Conservation (phyloP, 306 rosid genomes). For the Lathyrus tuberosus region DNA sequence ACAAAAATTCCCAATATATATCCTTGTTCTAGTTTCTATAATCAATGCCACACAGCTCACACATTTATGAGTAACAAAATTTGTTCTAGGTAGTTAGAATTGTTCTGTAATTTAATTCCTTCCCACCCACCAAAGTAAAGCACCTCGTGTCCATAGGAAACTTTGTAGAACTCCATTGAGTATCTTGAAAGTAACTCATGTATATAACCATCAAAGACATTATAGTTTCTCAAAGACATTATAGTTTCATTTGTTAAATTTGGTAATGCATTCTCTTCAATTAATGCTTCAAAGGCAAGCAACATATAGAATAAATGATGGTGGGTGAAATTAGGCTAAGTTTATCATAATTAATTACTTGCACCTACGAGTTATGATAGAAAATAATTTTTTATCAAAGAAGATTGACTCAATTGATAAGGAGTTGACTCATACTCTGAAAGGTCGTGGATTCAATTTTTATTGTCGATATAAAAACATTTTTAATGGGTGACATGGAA, state of each 20-base stretch:
- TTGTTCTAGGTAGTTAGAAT: slow-evolving; percentile 34
- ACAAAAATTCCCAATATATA: not conserved
- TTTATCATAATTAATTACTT: slow-evolving; percentile 15
- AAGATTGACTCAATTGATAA: too few relatives aligned
- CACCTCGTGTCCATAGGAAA: not conserved
- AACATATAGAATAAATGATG: slow-evolving; percentile 15
- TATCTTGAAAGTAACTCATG: slow-evolving; percentile 35
- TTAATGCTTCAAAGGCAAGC: slow-evolving; percentile 31
- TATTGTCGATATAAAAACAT: too few relatives aligned
- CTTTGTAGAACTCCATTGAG: slow-evolving; percentile 6
- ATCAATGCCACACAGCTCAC: slow-evolving; percentile 10
- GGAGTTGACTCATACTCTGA: too few relatives aligned
- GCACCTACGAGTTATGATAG: too few relatives aligned
- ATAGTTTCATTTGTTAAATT: slow-evolving; percentile 7
- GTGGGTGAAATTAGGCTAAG: slow-evolving; percentile 17
- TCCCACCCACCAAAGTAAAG: slow-evolving; percentile 24
- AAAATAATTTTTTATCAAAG: too few relatives aligned
- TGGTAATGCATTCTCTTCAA: slow-evolving; percentile 5
- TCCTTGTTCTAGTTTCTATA: not conserved
- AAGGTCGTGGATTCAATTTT: too few relatives aligned
- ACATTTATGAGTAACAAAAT: slow-evolving; percentile 30
- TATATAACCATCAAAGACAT: too few relatives aligned
- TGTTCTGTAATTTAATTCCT: slow-evolving; percentile 26
- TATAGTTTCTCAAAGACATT: not conserved
- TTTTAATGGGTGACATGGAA: too few relatives aligned